Evolutionary conservation across 2,329 filamentous ascomycete species (phyloP), one percentile per base, ranked within the genome.

Genomic region (Ascochyta pisi): DNA sequence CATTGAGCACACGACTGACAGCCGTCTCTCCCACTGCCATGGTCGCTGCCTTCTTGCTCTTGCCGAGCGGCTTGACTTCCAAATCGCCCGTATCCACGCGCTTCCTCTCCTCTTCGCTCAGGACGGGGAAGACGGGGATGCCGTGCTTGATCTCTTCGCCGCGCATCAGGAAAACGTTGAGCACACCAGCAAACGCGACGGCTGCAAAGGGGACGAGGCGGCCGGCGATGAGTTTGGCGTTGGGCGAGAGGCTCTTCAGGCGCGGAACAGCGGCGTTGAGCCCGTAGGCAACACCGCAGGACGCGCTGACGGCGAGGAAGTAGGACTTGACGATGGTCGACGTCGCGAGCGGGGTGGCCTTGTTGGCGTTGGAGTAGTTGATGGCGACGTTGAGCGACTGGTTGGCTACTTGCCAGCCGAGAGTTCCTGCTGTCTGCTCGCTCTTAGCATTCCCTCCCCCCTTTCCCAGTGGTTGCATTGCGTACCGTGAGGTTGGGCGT

Each of bases 91-190:
- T 87, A 70, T 91, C 83, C 78, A 82, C 86, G 73, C 83, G 81
- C 45, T 76, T 77, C 77, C 88, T 90, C 72, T 92, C 88, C 15
- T 82, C 83, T 4, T 87, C 87, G 2, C 88, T 88, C 10, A 93
- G 83, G 6, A 92, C 88, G 1, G 93, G 92, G 76, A 89, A 97
- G 34, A 99, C 87, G 76, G 98, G 91, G 70, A 99, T 99, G 48
- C 95, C 95, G 58, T 86, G 86, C 70, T 90, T 85, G 68, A 99
- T 98, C 80, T 99, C 95, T 77, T 97, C 94, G 61, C 92, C 89
- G 57, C 95, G 91, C 95, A 99, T 99, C 51, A 99, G 85, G 78
- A 97, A 96, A 24, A 97, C 95, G 77, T 99, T 99, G 60, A 99
- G 83, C 1, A 88, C 92, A 69, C 92, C 93, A 4, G 95, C 95